A percentile compares a stretch with the other conserved stretches of the same genome.
Evolutionary conservation across 345 rosid genomes (phyloP).

Genomic region (Excoecaria cochinchinensis): DNA sequence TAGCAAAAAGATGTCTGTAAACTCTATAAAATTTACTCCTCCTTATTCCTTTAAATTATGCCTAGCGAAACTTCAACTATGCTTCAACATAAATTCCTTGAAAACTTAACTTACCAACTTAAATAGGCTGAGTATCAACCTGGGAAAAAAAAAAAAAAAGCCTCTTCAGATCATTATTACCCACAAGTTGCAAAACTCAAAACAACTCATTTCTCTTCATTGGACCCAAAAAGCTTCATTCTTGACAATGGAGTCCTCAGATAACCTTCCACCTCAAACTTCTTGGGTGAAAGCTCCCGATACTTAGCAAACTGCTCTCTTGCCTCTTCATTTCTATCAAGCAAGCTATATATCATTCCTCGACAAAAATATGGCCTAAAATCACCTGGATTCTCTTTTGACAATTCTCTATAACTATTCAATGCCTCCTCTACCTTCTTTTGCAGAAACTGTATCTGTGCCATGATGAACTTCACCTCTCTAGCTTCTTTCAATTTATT

Average conservation of each 20-base stretch:
- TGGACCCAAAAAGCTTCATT: conserved; percentile 69
- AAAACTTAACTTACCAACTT: background rate
- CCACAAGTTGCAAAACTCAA: conserved; percentile 4
- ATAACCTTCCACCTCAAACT: conserved; percentile 74
- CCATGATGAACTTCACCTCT: conserved; percentile 81
- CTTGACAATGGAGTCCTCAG: conserved; percentile 67
- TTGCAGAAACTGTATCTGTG: conserved; percentile 79
- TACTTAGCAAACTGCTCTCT: conserved; percentile 76
- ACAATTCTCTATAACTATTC: conserved; percentile 62
- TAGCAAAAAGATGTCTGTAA: background rate
- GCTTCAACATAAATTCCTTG: background rate
- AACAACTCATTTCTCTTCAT: conserved; percentile 46
- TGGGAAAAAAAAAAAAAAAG: background rate
- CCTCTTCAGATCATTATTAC: conserved; percentile 21
- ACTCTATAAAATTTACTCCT: background rate
- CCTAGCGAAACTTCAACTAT: background rate
- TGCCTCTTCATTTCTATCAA: conserved; percentile 74
- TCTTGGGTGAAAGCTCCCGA: conserved; percentile 68
- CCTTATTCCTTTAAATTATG: conserved; percentile 9
- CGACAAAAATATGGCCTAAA: conserved; percentile 78
- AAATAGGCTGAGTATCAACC: background rate
- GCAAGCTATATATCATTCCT: conserved; percentile 80
- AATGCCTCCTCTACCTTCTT: conserved; percentile 82
- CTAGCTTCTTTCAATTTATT: conserved; percentile 65
- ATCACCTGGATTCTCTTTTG: conserved; percentile 73